Base-by-base conservation (phyloP, 1,139 yeast genomes). In the Kodamaea suecica region DNA sequence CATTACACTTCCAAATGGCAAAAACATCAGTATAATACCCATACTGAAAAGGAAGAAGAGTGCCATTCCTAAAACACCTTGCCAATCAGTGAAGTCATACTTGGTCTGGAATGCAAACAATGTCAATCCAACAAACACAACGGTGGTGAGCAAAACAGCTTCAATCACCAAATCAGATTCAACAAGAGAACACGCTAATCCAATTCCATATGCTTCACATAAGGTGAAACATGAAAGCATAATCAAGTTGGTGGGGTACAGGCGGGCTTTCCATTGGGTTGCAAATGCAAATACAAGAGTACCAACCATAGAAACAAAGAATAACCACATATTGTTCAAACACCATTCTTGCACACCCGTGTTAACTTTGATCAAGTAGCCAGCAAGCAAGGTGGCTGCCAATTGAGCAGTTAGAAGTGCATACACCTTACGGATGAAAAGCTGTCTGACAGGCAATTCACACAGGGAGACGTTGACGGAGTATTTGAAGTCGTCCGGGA, bases 401-500 rank as follows among this genome's bases (percentile, higher is more conserved):
- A 87, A 56, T 57, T 87, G 96, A 3, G 73, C 61, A 4, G 81
- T 62, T 34, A 87, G 69, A 38, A 87, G 70, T 3, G 88, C 67
- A 57, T 87, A 87, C 8, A 87, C 96, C 53, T 84, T 84, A 43
- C 90, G 73, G 44, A 85, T 64, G 52, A 87, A 87, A 54, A 81
- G 71, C 48, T 82, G 86, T 46, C 95, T 77, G 26, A 87, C 69
- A 7, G 84, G 77, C 34, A 85, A 64, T 42, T 83, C 86, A 61
- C 95, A 85, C 20, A 84, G 79, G 5, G 88, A 78, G 17, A 87
- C 95, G 39, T 76, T 73, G 7, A 84, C 84, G 23, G 85, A 78
- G 59, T 82, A 86, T 56, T 87, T 87, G 75, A 86, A 87, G 59
- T 86, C 95, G 50, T 86, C 95, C 3, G 84, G 84, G 32, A 77